Conservation (phyloP, 106 monocot species). For the Xerophyta viscosa region DNA sequence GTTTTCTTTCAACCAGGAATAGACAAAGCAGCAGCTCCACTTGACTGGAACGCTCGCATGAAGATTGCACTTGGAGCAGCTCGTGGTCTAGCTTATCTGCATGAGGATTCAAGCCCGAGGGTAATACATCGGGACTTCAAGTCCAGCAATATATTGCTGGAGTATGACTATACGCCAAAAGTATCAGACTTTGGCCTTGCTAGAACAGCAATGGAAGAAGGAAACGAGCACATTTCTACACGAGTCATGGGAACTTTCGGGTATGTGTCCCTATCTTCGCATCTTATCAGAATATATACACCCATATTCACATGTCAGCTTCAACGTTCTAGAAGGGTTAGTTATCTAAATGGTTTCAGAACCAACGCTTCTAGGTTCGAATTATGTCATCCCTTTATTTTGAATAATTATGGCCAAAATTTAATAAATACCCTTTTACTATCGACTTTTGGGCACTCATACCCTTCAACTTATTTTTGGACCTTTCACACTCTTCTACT, state of each 20-base stretch:
- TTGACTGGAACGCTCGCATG: slow-evolving; percentile 75
- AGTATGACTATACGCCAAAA: slow-evolving; percentile 75
- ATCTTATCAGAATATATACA: not conserved
- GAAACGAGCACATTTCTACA: slow-evolving; percentile 81
- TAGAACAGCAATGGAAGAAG: slow-evolving; percentile 66
- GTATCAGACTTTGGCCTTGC: slow-evolving; percentile 97
- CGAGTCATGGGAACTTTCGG: slow-evolving; percentile 98
- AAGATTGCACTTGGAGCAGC: slow-evolving; percentile 95
- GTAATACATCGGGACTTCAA: slow-evolving; percentile 97
- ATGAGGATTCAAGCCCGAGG: slow-evolving; percentile 91
- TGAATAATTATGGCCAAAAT: too few relatives aligned
- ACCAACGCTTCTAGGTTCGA: too few relatives aligned
- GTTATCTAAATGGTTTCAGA: too few relatives aligned
- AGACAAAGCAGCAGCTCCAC: slow-evolving; percentile 54
- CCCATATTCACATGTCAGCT: not conserved
- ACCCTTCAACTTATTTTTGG: too few relatives aligned
- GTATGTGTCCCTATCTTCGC: slow-evolving; percentile 21
- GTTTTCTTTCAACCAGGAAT: slow-evolving; percentile 24
- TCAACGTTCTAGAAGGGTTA: too few relatives aligned
- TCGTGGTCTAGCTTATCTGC: slow-evolving; percentile 84
- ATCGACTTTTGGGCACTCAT: too few relatives aligned
- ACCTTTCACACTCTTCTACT: too few relatives aligned
- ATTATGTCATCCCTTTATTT: too few relatives aligned
- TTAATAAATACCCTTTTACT: too few relatives aligned
- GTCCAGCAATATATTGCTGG: slow-evolving; percentile 91